phyloP scores from a whole-genome alignment of 148 eudicot species.

The Talinum fruticosum region DNA sequence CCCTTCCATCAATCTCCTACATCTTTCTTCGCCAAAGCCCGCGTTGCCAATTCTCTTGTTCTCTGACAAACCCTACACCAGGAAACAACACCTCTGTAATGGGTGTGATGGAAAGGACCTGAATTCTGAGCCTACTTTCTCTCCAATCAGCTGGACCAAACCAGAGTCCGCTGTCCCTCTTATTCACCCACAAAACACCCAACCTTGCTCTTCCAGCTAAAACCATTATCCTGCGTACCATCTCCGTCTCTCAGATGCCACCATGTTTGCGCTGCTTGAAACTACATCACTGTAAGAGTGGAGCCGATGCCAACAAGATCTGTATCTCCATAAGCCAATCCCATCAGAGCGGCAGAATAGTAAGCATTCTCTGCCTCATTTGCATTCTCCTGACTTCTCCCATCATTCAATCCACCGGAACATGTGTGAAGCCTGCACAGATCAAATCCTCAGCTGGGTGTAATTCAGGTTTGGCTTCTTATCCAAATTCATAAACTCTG shows the following conservation, averaged over 20 bases:
- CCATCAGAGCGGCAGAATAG: constrained; percentile 83
- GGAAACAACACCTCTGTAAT: constrained; percentile 65
- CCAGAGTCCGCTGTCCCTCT: constrained; percentile 81
- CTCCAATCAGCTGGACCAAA: constrained; percentile 74
- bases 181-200: constrained; percentile 75
- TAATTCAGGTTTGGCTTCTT: constrained; percentile 40
- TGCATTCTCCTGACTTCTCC: constrained; percentile 84
- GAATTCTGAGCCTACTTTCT: constrained; percentile 81
- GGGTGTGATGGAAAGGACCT: constrained; percentile 63
- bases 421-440: constrained; percentile 84
- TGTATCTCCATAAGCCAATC: constrained; percentile 78
- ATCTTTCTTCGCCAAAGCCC: constrained; percentile 55
- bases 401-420: constrained; percentile 86
- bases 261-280: constrained; percentile 72
- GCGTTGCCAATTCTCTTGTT: constrained; percentile 69
- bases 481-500: constrained; percentile 75
- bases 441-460: constrained; percentile 75
- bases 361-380: constrained; percentile 87
- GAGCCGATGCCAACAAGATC: constrained; percentile 67
- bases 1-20: constrained; percentile 94
- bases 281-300: constrained; percentile 61
- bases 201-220: constrained; percentile 51
- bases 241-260: constrained; percentile 68
- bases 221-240: constrained; percentile 46
- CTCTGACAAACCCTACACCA: constrained; percentile 47